These are phyloP conservation scores for Acephala macrosclerotiorum DNA, from an alignment of 2,329 filamentous ascomycete species.

Conservation along the genomic window DNA sequence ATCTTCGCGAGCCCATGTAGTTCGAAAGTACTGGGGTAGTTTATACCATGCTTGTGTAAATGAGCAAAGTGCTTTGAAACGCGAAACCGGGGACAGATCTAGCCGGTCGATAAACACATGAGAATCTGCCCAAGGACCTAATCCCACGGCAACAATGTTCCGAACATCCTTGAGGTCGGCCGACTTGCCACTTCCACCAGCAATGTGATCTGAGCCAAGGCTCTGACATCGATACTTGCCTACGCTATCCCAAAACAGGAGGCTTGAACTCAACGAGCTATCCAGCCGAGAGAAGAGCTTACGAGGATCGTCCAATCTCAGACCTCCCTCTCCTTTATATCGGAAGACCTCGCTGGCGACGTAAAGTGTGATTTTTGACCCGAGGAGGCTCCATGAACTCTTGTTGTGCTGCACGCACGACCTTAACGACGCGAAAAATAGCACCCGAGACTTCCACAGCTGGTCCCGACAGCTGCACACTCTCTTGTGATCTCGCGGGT, in stretches of 20 bases:
- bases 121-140: slow-evolving; percentile 4
- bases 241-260: not conserved
- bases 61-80: slow-evolving; percentile 3
- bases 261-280: not conserved
- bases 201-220: not conserved
- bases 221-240: not conserved
- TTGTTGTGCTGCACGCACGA: no score
- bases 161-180: not conserved
- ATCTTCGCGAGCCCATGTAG: not conserved
- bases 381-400: no score
- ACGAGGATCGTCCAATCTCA: not conserved
- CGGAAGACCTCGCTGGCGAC: not conserved
- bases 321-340: not conserved
- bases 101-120: not conserved
- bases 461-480: no score
- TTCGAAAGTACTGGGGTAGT: not conserved
- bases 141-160: not conserved
- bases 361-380: not conserved
- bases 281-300: not conserved
- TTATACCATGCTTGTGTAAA: not conserved
- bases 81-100: not conserved
- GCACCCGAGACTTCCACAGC: no score
- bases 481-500: no score
- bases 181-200: not conserved
- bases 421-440: no score